These are phyloP conservation scores for Isochrysis galbana DNA, from an alignment of 78 protist species.

Conservation along the genomic window DNA sequence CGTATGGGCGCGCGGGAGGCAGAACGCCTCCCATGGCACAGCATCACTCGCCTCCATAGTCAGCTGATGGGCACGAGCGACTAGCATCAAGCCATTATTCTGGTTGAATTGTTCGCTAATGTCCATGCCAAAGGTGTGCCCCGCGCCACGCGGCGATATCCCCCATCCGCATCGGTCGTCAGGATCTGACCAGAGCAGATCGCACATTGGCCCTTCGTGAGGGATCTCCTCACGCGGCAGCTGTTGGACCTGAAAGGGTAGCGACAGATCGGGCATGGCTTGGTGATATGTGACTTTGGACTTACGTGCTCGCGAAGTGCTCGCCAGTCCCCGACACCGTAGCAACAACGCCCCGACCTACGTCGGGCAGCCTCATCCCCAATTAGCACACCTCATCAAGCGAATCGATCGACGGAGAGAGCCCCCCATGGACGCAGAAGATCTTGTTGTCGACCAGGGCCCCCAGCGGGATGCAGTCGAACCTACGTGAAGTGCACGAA, in stretches of 20 bases:
- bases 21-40: no score
- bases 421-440: constrained; percentile 96
- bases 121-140: constrained; percentile 90
- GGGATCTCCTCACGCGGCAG: constrained; percentile 90
- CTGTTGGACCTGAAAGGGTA: constrained; percentile 44
- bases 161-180: constrained; percentile 81
- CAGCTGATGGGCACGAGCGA: constrained; percentile 97
- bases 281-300: background rate
- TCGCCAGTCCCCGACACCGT: no score
- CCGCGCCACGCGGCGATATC: constrained; percentile 97
- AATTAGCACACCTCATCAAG: constrained; percentile 86
- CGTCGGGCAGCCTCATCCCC: no score
- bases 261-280: no score
- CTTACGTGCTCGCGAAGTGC: no score
- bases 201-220: constrained; percentile 82
- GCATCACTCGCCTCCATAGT: constrained; percentile 93
- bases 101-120: constrained; percentile 85
- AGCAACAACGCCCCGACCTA: no score
- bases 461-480: constrained; percentile 42
- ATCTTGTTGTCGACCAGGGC: constrained; percentile 48
- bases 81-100: constrained; percentile 76
- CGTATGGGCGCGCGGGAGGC: no score
- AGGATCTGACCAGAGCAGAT: constrained; percentile 87
- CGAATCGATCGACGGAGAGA: constrained; percentile 86
- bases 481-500: no score